Percentiles rank a stretch among this genome's conserved stretches.
Conservation (phyloP, 2,329 filamentous ascomycete genomes). For the Lasiodiplodia sp. region DNA sequence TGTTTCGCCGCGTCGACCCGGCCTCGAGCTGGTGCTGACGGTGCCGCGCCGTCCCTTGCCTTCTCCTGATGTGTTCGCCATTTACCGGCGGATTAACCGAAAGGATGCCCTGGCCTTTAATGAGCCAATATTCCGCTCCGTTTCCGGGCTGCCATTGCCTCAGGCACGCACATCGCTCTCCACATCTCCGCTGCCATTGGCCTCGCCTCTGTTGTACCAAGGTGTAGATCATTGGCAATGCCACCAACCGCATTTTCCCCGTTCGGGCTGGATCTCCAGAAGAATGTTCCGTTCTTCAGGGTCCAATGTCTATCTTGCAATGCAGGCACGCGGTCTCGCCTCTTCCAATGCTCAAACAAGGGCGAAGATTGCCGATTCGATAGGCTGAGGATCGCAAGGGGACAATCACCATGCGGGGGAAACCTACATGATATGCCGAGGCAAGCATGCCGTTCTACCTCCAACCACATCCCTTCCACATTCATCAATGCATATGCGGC, state of each 20-base stretch:
- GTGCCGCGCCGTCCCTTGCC: not conserved
- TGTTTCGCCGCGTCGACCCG: constrained; percentile 19
- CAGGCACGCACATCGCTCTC: constrained; percentile 12
- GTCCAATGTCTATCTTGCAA: constrained; percentile 21
- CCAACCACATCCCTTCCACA: not conserved
- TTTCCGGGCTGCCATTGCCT: constrained; percentile 5
- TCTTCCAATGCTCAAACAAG: constrained; percentile 5
- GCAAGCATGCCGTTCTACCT: not conserved
- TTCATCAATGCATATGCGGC: not conserved
- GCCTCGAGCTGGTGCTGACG: constrained; percentile 7
- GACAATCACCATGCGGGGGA: not conserved
- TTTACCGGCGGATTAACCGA: constrained; percentile 20
- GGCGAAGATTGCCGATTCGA: constrained; percentile 12
- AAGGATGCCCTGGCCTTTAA: constrained; percentile 24
- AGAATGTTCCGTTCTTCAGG: constrained; percentile 17
- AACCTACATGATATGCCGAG: not conserved
- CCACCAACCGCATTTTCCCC: not conserved
- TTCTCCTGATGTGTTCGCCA: constrained; percentile 22
- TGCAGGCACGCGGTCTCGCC: constrained; percentile 21
- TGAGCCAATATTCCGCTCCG: constrained; percentile 25
- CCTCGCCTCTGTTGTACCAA: not conserved
- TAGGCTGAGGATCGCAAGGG: constrained; percentile 3
- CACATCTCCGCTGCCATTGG: not conserved
- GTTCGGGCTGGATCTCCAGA: not conserved
- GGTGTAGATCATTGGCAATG: constrained; percentile 14